Base-by-base conservation (phyloP, 1,139 yeast species). In the Schwanniomyces etchellsii region DNA sequence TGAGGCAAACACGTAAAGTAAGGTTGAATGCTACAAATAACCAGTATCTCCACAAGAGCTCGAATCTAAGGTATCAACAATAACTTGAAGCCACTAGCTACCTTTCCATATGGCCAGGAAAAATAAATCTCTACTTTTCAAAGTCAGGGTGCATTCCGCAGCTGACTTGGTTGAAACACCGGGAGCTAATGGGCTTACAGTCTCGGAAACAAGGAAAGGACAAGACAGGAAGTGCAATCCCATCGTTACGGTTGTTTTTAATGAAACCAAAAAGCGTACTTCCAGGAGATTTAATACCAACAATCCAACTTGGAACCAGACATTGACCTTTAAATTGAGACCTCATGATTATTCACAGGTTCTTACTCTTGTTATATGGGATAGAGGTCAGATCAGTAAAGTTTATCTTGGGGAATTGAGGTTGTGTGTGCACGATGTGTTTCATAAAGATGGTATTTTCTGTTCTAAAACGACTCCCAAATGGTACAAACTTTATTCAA, bases 381-480 rank as follows among this genome's bases (percentile, higher is more conserved):
- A 70, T 40, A 64, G 62, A 32, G 72, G 66, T 37, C 53, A 57
- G 33, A 45, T 70, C n/a, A 53, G 57, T 39, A 61, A 59, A 42
- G 65, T 60, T 32, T 78, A 77, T 44, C 50, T 78, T 32, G 85
- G 85, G 2, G 84, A 77, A 40, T 52, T 71, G 16, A 49, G 78
- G 23, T 39, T 78, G 11, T 56, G 61, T n/a, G 40, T 76, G 4
- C 39, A 52, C 4, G 74, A 71, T 15, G 38, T 74, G 3, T 70
- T 76, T 38, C 38, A 43, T 17, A 24, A 35, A 28, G 45, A 36
- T 23, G 52, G 38, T 6, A 34, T 34, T 20, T 52, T 50, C 33
- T 29, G 18, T 10, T 38, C 42, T 29, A 45, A 39, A 29, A 52
- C 61, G 3, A 69, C 59, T 1, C 58, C 68, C 14, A 60, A 61